Conservation (phyloP, 331 rosid genomes). For the Malus hybrid region DNA sequence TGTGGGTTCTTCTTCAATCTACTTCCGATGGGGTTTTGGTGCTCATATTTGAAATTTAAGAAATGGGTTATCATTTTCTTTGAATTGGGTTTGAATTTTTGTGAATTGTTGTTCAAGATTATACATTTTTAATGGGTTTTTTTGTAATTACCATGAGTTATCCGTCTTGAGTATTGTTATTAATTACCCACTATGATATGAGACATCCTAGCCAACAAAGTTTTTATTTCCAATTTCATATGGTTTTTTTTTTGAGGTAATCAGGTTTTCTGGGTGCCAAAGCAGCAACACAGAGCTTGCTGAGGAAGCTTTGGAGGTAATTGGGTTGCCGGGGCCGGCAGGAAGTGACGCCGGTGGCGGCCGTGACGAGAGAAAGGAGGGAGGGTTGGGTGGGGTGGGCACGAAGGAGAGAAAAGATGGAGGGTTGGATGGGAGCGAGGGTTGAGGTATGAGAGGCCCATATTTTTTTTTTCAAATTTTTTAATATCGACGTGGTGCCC, state of each 20-base stretch:
- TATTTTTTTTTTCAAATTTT: too few species aligned
- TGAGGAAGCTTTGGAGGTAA: too few species aligned
- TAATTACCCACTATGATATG: neutral
- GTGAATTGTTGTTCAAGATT: slow-evolving; percentile 1
- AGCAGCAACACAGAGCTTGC: neutral
- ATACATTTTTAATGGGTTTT: neutral
- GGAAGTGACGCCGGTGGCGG: too few species aligned
- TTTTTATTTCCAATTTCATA: neutral
- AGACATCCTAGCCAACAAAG: neutral
- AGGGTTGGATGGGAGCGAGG: too few species aligned
- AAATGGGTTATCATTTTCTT: neutral
- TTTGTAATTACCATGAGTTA: neutral
- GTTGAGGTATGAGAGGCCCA: too few species aligned
- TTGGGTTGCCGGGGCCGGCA: too few species aligned
- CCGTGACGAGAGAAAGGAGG: too few species aligned
- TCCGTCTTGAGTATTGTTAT: neutral
- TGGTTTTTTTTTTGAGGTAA: neutral
- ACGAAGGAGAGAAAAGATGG: too few species aligned
- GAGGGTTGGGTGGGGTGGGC: too few species aligned
- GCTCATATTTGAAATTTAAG: neutral
- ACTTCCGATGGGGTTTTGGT: neutral
- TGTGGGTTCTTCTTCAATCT: neutral
- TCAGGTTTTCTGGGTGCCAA: neutral
- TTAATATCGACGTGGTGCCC: too few species aligned
- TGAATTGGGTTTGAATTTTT: neutral